Evolutionary conservation across 306 rosid genomes (phyloP).

Genomic region (Prunus fruticosa): DNA sequence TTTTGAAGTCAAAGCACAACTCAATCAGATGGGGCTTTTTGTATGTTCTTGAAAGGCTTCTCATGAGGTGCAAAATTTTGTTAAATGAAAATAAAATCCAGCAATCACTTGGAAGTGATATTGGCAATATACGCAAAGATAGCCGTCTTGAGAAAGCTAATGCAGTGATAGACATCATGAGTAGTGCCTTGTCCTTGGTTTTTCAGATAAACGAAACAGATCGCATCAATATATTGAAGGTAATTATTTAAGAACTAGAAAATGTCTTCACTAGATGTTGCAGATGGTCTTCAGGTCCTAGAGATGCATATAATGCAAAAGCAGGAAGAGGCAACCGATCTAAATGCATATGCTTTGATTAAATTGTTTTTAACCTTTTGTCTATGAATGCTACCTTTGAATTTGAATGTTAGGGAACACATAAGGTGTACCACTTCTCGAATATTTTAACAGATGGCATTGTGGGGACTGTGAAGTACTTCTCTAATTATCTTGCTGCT

Average conservation of each 20-base stretch:
- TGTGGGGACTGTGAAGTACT: neutral
- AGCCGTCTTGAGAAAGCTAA: constrained; percentile 88
- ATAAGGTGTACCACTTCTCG: neutral
- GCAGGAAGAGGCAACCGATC: neutral
- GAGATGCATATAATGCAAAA: constrained; percentile 1
- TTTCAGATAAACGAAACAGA: constrained; percentile 85
- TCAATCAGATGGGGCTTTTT: constrained; percentile 92
- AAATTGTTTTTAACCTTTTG: neutral
- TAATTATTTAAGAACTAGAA: constrained; percentile 39
- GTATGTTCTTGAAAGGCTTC: constrained; percentile 90
- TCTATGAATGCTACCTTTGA: neutral
- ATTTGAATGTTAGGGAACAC: neutral
- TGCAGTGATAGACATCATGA: constrained; percentile 93
- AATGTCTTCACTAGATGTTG: constrained; percentile 12
- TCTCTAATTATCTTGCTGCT: neutral
- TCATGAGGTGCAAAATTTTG: constrained; percentile 91
- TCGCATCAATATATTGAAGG: constrained; percentile 90
- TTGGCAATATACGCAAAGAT: constrained; percentile 43
- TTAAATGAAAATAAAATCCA: constrained; percentile 82
- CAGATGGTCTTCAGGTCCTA: constrained; percentile 3
- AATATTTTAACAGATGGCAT: neutral
- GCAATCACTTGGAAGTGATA: constrained; percentile 42
- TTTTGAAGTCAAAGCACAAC: constrained; percentile 76
- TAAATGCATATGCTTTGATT: neutral
- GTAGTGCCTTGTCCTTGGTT: constrained; percentile 81